Conservation (phyloP, 208 protist genomes). For the Wallacemonas sp. region DNA sequence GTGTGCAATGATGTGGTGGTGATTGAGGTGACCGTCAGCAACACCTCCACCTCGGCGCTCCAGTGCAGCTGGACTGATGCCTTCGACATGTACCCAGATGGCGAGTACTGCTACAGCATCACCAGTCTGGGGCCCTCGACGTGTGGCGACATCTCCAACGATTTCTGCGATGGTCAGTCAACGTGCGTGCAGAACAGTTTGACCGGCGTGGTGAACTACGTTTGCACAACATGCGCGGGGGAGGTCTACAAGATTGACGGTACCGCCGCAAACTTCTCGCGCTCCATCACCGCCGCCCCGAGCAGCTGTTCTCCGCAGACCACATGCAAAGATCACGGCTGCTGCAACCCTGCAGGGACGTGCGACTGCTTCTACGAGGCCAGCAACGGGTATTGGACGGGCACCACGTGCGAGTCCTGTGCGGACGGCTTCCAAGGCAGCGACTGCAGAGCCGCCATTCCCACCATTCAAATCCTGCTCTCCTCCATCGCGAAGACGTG, state of each 20-base stretch:
- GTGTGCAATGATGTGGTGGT: constrained; percentile 37
- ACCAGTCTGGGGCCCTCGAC: constrained; percentile 47
- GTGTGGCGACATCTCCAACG: constrained; percentile 29
- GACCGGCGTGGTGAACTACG: constrained; percentile 36
- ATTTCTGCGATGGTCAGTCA: constrained; percentile 31
- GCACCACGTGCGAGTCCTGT: constrained; percentile 34
- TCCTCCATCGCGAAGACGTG: constrained; percentile 72
- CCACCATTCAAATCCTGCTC: constrained; percentile 48
- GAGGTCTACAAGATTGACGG: constrained; percentile 42
- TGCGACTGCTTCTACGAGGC: constrained; percentile 55
- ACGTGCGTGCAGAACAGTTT: constrained; percentile 13
- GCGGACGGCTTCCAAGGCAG: constrained; percentile 27
- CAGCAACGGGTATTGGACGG: constrained; percentile 43
- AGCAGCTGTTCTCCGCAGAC: constrained; percentile 21
- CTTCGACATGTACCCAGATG: constrained; percentile 47
- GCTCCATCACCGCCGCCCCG: constrained; percentile 3
- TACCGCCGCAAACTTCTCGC: constrained; percentile 12
- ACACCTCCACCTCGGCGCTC: background rate
- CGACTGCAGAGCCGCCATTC: constrained; percentile 23
- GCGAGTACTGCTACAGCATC: constrained; percentile 48
- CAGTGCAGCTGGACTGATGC: constrained; percentile 46
- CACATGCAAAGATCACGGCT: constrained; percentile 61
- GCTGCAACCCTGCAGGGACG: constrained; percentile 32
- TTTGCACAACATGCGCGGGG: constrained; percentile 62
- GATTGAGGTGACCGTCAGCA: constrained; percentile 14